Evolutionary conservation across 345 rosid species (phyloP).

Genomic region (Salix arbutifolia): DNA sequence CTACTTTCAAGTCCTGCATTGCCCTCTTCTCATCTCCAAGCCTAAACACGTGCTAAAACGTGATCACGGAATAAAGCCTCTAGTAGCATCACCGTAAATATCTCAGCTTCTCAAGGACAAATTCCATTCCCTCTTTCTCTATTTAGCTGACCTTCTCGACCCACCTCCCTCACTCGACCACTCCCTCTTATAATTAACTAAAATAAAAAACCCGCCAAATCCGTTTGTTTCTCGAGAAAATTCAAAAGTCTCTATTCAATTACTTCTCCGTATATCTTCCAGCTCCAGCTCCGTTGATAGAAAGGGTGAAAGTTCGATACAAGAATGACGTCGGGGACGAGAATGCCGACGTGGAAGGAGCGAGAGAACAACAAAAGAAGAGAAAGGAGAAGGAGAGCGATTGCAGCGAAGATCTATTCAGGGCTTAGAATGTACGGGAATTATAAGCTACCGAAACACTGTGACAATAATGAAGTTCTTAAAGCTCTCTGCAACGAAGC

Average conservation of each 20-base stretch:
- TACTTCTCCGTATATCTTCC: not conserved
- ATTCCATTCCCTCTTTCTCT: not conserved
- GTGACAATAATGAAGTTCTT: conserved; percentile 94
- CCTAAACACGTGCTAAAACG: conserved; percentile 63
- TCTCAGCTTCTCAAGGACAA: conserved; percentile 7
- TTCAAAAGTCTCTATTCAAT: not conserved
- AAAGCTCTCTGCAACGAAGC: conserved; percentile 95
- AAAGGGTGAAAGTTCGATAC: not conserved
- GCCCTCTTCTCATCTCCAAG: conserved; percentile 7
- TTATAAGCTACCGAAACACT: conserved; percentile 93
- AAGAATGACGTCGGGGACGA: conserved; percentile 78
- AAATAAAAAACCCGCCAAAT: conserved; percentile 4
- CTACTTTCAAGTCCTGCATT: not conserved
- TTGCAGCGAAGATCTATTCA: conserved; percentile 89
- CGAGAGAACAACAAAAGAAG: conserved; percentile 94
- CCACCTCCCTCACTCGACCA: conserved; percentile 23
- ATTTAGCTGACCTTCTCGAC: conserved; percentile 26
- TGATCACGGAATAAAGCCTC: conserved; percentile 35
- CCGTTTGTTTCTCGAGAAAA: conserved; percentile 22
- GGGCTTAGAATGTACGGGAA: conserved; percentile 90
- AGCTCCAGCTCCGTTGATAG: not conserved
- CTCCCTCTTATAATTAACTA: conserved; percentile 4
- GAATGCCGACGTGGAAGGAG: conserved; percentile 99
- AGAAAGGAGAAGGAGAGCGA: conserved; percentile 85
- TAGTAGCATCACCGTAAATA: conserved; percentile 37